Conservation (phyloP, 2,329 filamentous ascomycete species). For the Fusarium subtropicale region DNA sequence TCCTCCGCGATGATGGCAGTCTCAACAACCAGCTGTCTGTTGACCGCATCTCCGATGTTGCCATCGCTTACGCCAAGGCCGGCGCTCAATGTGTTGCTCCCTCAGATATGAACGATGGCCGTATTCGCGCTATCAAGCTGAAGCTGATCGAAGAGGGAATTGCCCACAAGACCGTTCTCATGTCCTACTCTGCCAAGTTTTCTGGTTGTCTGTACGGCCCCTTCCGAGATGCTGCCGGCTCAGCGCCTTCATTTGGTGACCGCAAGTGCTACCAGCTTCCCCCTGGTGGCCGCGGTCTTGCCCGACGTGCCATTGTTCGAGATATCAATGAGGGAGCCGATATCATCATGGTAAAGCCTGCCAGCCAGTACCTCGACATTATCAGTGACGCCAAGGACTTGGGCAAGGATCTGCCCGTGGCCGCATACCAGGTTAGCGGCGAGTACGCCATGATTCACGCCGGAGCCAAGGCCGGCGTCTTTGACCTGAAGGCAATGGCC, state of each 20-base stretch:
- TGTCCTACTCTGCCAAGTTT: constrained; percentile 99
- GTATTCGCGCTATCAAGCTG: constrained; percentile 96
- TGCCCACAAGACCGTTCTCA: constrained; percentile 88
- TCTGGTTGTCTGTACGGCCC: constrained; percentile 96
- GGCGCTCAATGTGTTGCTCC: constrained; percentile 97
- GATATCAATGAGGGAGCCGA: constrained; percentile 96
- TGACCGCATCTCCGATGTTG: constrained; percentile 95
- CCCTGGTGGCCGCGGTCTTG: constrained; percentile 89
- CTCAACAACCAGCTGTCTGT: constrained; percentile 95
- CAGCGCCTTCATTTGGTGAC: constrained; percentile 90
- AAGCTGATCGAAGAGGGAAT: constrained; percentile 97
- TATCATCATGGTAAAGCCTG: constrained; percentile 99
- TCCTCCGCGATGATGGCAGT: constrained; percentile 90
- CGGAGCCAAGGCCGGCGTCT: constrained; percentile 93
- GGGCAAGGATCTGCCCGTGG: constrained; percentile 89
- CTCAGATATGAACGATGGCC: constrained; percentile 98
- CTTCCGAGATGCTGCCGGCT: constrained; percentile 96
- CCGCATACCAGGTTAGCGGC: constrained; percentile 96
- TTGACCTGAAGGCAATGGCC: constrained; percentile 93
- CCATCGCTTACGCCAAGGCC: constrained; percentile 94
- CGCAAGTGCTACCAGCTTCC: constrained; percentile 97
- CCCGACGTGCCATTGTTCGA: constrained; percentile 86
- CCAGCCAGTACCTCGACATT: constrained; percentile 94
- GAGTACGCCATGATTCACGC: constrained; percentile 99
- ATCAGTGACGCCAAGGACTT: constrained; percentile 97